Conservation (phyloP, 768 basidiomycete species). For the Russula lepida region DNA sequence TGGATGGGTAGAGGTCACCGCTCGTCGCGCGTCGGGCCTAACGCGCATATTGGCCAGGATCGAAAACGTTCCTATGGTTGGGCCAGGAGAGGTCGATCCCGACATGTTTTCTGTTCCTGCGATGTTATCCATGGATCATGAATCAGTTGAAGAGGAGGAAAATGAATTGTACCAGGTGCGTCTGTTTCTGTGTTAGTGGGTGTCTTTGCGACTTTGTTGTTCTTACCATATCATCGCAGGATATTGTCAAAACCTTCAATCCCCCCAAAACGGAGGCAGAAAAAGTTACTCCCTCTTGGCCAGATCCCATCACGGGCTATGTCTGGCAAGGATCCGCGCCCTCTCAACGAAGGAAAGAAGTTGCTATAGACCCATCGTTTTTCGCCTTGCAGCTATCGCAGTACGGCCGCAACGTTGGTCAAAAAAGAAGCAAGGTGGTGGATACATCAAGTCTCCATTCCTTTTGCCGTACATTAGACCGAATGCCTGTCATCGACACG, state of each 20-base stretch:
- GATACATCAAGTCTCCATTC: slow-evolving; percentile 47
- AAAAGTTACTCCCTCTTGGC: slow-evolving; percentile 31
- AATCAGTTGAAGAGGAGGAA: slow-evolving; percentile 22
- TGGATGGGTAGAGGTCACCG: slow-evolving; percentile 86
- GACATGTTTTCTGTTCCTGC: slow-evolving; percentile 68
- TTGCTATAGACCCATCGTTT: slow-evolving; percentile 77
- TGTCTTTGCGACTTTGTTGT: neutral
- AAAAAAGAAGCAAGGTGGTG: slow-evolving; percentile 38
- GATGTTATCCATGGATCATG: slow-evolving; percentile 62
- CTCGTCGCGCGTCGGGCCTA: slow-evolving; percentile 82
- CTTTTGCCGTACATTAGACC: slow-evolving; percentile 63
- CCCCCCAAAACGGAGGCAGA: slow-evolving; percentile 16
- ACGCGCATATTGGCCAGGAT: slow-evolving; percentile 76
- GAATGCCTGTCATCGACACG: slow-evolving; percentile 90
- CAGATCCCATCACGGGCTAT: slow-evolving; percentile 74
- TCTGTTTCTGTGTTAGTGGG: neutral
- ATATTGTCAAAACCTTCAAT: slow-evolving; percentile 9
- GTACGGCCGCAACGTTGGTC: slow-evolving; percentile 47
- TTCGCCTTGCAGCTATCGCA: slow-evolving; percentile 81
- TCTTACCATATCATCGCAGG: slow-evolving; percentile 10
- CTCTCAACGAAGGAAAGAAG: slow-evolving; percentile 82
- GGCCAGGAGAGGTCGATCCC: slow-evolving; percentile 76
- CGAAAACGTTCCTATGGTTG: slow-evolving; percentile 84
- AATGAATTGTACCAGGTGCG: slow-evolving; percentile 22
- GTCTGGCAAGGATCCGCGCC: slow-evolving; percentile 85